Evolutionary conservation across 805 yeast genomes (phyloP), one percentile per base, ranked within the genome.

Genomic region (Candida tallmaniae): DNA sequence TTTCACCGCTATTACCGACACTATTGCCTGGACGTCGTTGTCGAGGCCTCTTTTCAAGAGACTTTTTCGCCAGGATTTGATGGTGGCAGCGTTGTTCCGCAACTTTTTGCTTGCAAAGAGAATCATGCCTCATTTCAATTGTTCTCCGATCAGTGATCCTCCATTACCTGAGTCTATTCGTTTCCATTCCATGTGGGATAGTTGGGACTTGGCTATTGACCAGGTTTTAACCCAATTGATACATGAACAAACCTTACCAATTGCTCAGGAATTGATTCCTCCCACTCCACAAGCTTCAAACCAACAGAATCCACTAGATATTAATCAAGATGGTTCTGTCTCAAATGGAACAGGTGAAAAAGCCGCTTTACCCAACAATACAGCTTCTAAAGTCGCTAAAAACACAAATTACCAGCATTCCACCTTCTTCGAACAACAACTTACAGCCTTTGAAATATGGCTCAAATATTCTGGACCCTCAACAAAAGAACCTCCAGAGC

Each of bases 391-490:
- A 6, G 12, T 18, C 6, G 17, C 24, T 4, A 32, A 30, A 16
- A 16, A 23, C 15, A 35, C 14, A 28, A 78, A 78, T 45, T 86
- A 86, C 55, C 89, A 87, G 51, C 95, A 87, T 52, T 85, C 96
- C 4, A 81, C 95, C 2, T 93, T 93, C 54, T 93, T 93, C 52
- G 97, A 93, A 60, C 97, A 88, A 52, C 96, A 88, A 54, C 68
- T 89, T 37, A 93, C 97, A 0, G 97, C 97, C 7, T 90, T 93
- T 62, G 97, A 93, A 51, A 76, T 88, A 23, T 93, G 98, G 98
- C 72, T 93, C 35, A 84, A 87, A 52, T 89, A 86, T 56, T 66
- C 69, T 6, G 95, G 95, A 0, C 78, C 94, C 0, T 82, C 86
- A 27, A 73, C 87, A 0, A 78, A 82, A 48, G 78, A 80, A 31